Evolutionary conservation across 1,284 basidiomycete genomes (phyloP).

Genomic region (Ceratobasidium papillatum): DNA sequence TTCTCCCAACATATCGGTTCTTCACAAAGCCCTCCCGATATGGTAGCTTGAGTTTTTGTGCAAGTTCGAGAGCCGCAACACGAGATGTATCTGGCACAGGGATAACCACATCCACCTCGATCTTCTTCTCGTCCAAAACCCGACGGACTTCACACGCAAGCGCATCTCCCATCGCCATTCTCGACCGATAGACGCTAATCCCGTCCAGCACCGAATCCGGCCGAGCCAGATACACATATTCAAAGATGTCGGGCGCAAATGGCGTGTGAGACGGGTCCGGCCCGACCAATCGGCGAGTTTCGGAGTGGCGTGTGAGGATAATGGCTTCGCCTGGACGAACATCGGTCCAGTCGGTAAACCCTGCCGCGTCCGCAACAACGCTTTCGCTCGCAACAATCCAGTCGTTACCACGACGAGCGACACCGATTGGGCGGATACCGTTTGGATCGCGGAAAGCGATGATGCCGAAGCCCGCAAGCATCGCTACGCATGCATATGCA

Average conservation of each 20-base stretch:
- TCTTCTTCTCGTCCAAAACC: conserved; percentile 72
- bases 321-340: conserved; percentile 90
- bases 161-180: conserved; percentile 99
- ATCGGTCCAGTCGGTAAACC: conserved; percentile 93
- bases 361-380: conserved; percentile 93
- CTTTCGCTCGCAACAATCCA: conserved; percentile 96
- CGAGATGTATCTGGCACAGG: conserved; percentile 97
- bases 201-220: conserved; percentile 98
- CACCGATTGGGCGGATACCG: conserved; percentile 92
- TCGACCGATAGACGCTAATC: conserved; percentile 94
- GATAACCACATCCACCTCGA: conserved; percentile 93
- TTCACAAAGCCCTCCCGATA: conserved; percentile 99
- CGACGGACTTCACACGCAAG: conserved; percentile 88
- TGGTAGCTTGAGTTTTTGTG: conserved; percentile 88
- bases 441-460: conserved; percentile 99
- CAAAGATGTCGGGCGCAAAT: conserved; percentile 99
- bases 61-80: conserved; percentile 94
- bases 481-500: conserved; percentile 96
- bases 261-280: conserved; percentile 59
- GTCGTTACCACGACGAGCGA: conserved; percentile 81
- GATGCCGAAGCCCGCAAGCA: conserved; percentile 98
- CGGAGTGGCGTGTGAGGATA: conserved; percentile 86
- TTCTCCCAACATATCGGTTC: conserved; percentile 97
- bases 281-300: conserved; percentile 78
- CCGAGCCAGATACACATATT: conserved; percentile 98